These are phyloP conservation scores for Linderniella brevidens DNA, from an alignment of 257 asterid genomes.

Conservation along the genomic window DNA sequence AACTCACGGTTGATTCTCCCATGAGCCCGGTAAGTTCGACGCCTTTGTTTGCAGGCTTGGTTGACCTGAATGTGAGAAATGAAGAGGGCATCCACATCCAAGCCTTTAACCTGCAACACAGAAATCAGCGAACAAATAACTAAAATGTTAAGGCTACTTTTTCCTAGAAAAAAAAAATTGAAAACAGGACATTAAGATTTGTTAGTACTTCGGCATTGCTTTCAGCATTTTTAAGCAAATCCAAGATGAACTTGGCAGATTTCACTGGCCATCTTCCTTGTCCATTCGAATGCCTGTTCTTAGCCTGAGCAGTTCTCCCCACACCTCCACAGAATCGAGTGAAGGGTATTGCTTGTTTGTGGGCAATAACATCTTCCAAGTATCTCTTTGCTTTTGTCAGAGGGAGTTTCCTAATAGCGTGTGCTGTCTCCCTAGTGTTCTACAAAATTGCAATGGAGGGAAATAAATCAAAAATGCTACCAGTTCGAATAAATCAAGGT, in stretches of 20 bases:
- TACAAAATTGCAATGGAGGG: conserved; percentile 1
- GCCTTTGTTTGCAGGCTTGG: conserved; percentile 82
- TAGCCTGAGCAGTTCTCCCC: conserved; percentile 65
- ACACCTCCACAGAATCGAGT: conserved; percentile 67
- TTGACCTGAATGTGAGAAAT: conserved; percentile 85
- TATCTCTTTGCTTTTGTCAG: conserved; percentile 45
- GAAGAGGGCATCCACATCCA: conserved; percentile 83
- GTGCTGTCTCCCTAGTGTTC: conserved; percentile 68
- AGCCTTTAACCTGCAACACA: conserved; percentile 54
- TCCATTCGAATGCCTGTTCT: conserved; percentile 58
- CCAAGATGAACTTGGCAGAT: conserved; percentile 51
- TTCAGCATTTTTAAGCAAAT: conserved; percentile 60
- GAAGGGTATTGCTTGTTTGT: conserved; percentile 62
- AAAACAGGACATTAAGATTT: too few relatives aligned
- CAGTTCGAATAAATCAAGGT: background rate
- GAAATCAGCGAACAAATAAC: background rate
- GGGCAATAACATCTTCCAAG: conserved; percentile 47
- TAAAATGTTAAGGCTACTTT: background rate
- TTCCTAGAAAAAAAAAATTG: background rate
- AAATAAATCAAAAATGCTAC: background rate
- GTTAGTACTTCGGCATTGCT: conserved; percentile 52
- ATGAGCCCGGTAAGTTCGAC: conserved; percentile 76
- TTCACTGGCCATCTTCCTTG: conserved; percentile 78
- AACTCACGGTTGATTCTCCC: conserved; percentile 62
- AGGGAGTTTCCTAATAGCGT: conserved; percentile 47